Conservation (phyloP, 2,329 filamentous ascomycete species). For the Colletotrichum neosansevieriae region DNA sequence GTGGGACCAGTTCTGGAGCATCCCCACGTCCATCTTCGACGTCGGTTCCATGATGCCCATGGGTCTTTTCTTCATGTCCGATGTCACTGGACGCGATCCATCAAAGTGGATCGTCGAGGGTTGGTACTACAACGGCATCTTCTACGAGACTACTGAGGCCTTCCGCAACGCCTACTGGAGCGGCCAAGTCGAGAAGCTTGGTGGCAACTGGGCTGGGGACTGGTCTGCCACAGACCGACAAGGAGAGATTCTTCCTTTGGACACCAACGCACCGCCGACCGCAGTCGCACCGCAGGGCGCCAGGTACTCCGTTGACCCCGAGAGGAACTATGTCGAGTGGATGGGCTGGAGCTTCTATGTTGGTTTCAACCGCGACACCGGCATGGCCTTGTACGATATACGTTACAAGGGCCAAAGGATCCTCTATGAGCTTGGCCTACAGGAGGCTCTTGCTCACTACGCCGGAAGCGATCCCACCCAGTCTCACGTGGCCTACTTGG, state of each 20-base stretch:
- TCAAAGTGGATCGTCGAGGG: constrained; percentile 62
- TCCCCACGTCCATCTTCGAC: constrained; percentile 54
- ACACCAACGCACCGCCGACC: constrained; percentile 46
- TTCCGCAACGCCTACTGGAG: constrained; percentile 59
- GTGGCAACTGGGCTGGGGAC: constrained; percentile 59
- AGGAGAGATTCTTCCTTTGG: constrained; percentile 51
- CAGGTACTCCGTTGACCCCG: constrained; percentile 56
- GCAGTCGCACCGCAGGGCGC: constrained; percentile 50
- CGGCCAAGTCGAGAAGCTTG: constrained; percentile 59
- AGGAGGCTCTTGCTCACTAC: constrained; percentile 73
- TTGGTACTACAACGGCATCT: constrained; percentile 67
- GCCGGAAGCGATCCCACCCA: constrained; percentile 65
- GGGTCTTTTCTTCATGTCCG: constrained; percentile 56
- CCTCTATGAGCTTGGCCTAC: constrained; percentile 67
- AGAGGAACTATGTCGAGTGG: constrained; percentile 61
- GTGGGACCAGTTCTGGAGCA: constrained; percentile 61
- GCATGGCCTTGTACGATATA: constrained; percentile 64
- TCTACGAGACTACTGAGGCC: constrained; percentile 62
- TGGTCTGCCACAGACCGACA: constrained; percentile 59
- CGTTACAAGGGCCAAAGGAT: constrained; percentile 66
- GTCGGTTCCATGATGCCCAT: constrained; percentile 58
- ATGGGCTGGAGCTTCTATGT: constrained; percentile 67
- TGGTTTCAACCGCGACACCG: constrained; percentile 61
- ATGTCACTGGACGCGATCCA: constrained; percentile 64
- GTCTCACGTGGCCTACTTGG: constrained; percentile 61